These are phyloP conservation scores for Sporothrix sp. DNA, from an alignment of 2,329 filamentous ascomycete species.

Conservation along the genomic window DNA sequence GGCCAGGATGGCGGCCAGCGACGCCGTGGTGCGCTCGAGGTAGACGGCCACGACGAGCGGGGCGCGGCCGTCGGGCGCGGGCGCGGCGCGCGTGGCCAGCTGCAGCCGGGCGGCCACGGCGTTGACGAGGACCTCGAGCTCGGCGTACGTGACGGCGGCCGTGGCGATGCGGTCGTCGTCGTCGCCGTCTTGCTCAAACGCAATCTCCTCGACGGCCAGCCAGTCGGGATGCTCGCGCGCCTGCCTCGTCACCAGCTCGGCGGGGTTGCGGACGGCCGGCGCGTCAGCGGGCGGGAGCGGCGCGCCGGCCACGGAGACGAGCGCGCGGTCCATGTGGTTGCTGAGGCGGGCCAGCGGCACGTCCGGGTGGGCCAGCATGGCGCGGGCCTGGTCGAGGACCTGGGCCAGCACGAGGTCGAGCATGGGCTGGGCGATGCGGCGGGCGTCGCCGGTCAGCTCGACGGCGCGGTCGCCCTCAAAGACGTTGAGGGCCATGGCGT, in stretches of 20 bases:
- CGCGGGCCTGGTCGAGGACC: constrained; percentile 16
- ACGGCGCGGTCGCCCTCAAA: constrained; percentile 20
- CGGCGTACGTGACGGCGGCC: background rate
- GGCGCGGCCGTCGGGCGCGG: constrained; percentile 37
- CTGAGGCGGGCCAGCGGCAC: constrained; percentile 14
- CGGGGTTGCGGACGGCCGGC: constrained; percentile 20
- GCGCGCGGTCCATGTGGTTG: constrained; percentile 9
- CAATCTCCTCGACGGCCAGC: constrained; percentile 45
- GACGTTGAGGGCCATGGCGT: constrained; percentile 31
- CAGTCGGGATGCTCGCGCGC: constrained; percentile 37
- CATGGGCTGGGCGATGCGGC: constrained; percentile 18
- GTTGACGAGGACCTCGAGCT: background rate
- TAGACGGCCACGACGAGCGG: constrained; percentile 50
- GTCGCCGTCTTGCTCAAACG: constrained; percentile 31
- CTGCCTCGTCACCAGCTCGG: constrained; percentile 30
- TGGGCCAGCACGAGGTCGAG: constrained; percentile 20
- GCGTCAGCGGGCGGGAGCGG: background rate
- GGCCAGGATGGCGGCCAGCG: constrained; percentile 48
- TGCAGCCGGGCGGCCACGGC: background rate
- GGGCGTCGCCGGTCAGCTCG: constrained; percentile 19
- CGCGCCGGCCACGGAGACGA: constrained; percentile 9
- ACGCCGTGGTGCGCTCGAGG: constrained; percentile 55
- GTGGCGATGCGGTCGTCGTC: constrained; percentile 27
- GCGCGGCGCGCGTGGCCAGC: constrained; percentile 21
- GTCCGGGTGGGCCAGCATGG: constrained; percentile 16